A percentile compares a stretch with the other conserved stretches of the same genome.
phyloP scores from a whole-genome alignment of 2,329 filamentous ascomycete genomes.

The Tolypocladium amazonense region DNA sequence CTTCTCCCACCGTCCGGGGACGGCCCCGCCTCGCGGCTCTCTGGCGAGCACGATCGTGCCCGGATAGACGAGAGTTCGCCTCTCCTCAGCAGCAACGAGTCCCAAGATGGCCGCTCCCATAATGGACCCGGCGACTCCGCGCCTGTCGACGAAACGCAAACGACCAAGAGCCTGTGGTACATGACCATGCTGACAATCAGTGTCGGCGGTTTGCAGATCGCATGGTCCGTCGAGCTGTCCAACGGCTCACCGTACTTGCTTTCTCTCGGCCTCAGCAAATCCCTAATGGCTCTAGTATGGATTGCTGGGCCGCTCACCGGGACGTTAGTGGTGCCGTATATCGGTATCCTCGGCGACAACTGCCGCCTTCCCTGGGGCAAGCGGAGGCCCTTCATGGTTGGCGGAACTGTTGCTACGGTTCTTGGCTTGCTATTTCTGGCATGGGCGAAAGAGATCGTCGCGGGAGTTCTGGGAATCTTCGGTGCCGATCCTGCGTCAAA shows the following conservation, averaged over 20 bases:
- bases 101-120: neutral
- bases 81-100: slow-evolving; percentile 11
- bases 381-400: slow-evolving; percentile 72
- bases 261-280: slow-evolving; percentile 73
- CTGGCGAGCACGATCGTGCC: slow-evolving; percentile 8
- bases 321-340: slow-evolving; percentile 69
- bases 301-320: slow-evolving; percentile 73
- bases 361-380: slow-evolving; percentile 67
- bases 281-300: slow-evolving; percentile 75
- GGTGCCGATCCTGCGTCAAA: slow-evolving; percentile 56
- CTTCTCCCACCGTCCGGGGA: neutral
- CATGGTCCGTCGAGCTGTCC: slow-evolving; percentile 91
- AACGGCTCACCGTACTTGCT: slow-evolving; percentile 81
- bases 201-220: slow-evolving; percentile 83
- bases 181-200: slow-evolving; percentile 76
- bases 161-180: slow-evolving; percentile 76
- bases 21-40: neutral
- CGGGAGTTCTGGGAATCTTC: slow-evolving; percentile 56
- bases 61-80: slow-evolving; percentile 18
- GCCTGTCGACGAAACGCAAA: slow-evolving; percentile 29
- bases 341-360: slow-evolving; percentile 72
- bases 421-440: slow-evolving; percentile 58
- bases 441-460: slow-evolving; percentile 65
- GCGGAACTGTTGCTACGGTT: slow-evolving; percentile 56
- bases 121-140: neutral